These are phyloP conservation scores for Lachancea kluyveri DNA, from an alignment of 805 yeast species.

Conservation along the genomic window DNA sequence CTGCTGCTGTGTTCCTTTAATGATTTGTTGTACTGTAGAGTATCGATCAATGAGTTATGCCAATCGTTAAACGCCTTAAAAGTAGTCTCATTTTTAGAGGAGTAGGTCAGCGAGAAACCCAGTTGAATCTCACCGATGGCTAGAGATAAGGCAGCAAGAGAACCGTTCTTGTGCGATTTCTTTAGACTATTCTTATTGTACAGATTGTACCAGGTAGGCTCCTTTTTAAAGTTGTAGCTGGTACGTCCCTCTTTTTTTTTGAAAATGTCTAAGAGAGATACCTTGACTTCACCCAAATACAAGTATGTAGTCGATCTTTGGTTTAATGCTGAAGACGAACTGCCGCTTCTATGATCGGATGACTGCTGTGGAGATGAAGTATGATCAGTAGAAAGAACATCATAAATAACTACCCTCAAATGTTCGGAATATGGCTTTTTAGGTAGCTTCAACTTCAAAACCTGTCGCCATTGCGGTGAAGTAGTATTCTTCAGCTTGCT, in stretches of 20 bases:
- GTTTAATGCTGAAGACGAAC: neutral
- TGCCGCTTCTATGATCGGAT: neutral
- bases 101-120: conserved; percentile 16
- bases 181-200: conserved; percentile 16
- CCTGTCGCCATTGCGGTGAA: conserved; percentile 23
- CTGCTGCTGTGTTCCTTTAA: conserved; percentile 3
- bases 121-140: conserved; percentile 24
- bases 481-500: conserved; percentile 17
- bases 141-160: conserved; percentile 3
- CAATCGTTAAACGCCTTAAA: conserved; percentile 20
- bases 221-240: conserved; percentile 16
- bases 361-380: conserved; percentile 5
- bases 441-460: conserved; percentile 24
- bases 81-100: conserved; percentile 13
- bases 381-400: conserved; percentile 17
- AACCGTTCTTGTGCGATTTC: conserved; percentile 1
- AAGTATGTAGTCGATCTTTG: conserved; percentile 13
- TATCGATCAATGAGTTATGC: conserved; percentile 12
- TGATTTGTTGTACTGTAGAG: conserved; percentile 6
- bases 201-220: conserved; percentile 22
- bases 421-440: conserved; percentile 22
- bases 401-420: conserved; percentile 26
- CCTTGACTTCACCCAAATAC: conserved; percentile 27
- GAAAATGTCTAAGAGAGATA: conserved; percentile 25
- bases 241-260: conserved; percentile 13